A percentile compares a stretch with the other conserved stretches of the same genome.
Evolutionary conservation across 2,329 filamentous ascomycete genomes (phyloP).

Genomic region (Apiospora phragmitis): DNA sequence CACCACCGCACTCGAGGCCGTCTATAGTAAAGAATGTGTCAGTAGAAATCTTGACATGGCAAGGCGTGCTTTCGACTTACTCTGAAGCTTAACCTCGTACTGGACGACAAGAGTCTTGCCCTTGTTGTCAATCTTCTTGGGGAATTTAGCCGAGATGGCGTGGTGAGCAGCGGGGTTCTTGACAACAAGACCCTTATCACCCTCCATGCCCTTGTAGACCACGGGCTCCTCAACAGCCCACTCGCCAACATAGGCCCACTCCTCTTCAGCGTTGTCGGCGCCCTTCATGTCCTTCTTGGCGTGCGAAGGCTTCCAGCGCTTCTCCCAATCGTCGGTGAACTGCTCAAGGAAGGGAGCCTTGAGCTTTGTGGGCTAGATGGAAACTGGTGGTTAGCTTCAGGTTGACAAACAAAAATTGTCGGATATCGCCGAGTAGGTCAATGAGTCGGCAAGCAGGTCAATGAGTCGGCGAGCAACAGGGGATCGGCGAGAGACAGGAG

Average conservation of each 20-base stretch:
- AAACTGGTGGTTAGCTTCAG: slow-evolving; percentile 7
- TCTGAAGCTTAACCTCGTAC: slow-evolving; percentile 99
- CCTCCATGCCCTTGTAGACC: slow-evolving; percentile 88
- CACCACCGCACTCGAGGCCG: slow-evolving; percentile 95
- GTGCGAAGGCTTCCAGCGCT: slow-evolving; percentile 89
- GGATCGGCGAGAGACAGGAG: not conserved
- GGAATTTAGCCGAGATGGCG: slow-evolving; percentile 98
- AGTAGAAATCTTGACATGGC: slow-evolving; percentile 28
- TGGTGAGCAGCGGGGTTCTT: slow-evolving; percentile 98
- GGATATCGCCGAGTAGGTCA: not conserved
- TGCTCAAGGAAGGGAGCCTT: slow-evolving; percentile 97
- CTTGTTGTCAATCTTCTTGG: slow-evolving; percentile 95
- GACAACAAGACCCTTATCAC: slow-evolving; percentile 94
- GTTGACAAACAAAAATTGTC: not conserved
- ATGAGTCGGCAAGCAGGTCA: too few species aligned
- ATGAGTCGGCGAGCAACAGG: too few species aligned
- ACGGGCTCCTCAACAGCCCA: slow-evolving; percentile 95
- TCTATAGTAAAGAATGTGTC: slow-evolving; percentile 51
- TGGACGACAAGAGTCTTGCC: slow-evolving; percentile 95
- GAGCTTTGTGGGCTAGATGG: slow-evolving; percentile 74
- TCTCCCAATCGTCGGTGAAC: slow-evolving; percentile 95
- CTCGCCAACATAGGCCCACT: slow-evolving; percentile 96
- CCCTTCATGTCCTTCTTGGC: slow-evolving; percentile 88
- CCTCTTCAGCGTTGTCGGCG: slow-evolving; percentile 76
- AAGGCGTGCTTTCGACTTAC: slow-evolving; percentile 53